Evolutionary conservation across 2,329 filamentous ascomycete species (phyloP).

Genomic region (Colletotrichum navitas): DNA sequence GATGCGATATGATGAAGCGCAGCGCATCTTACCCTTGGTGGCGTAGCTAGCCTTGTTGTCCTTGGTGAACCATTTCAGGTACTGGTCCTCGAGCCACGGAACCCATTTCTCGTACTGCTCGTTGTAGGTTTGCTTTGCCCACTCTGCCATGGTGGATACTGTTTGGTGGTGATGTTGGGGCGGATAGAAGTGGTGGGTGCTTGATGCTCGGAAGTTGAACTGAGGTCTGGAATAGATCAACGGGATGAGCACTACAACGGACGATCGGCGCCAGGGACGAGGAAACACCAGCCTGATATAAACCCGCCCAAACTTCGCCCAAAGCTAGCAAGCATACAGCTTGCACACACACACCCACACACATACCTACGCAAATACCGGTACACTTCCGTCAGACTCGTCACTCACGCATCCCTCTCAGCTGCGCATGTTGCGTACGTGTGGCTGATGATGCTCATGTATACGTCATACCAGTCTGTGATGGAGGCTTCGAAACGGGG

Average conservation of each 20-base stretch:
- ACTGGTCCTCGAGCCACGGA: conserved; percentile 81
- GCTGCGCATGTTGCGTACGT: conserved; percentile 23
- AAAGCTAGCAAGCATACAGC: not conserved
- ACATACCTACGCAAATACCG: not conserved
- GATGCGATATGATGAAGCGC: not conserved
- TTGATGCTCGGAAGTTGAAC: not conserved
- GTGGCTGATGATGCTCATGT: conserved; percentile 38
- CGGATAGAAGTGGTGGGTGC: not conserved
- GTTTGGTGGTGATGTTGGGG: not conserved
- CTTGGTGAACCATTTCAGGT: conserved; percentile 79
- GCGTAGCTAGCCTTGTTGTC: conserved; percentile 82
- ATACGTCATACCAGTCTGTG: conserved; percentile 41
- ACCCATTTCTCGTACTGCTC: conserved; percentile 81
- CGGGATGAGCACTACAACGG: conserved; percentile 27
- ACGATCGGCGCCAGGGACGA: not conserved
- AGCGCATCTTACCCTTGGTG: conserved; percentile 69
- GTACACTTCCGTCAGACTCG: conserved; percentile 30
- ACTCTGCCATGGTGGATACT: conserved; percentile 59
- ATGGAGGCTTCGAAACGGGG: conserved; percentile 36
- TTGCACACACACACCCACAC: not conserved
- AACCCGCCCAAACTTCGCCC: not conserved
- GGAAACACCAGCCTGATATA: conserved; percentile 32
- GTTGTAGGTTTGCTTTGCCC: conserved; percentile 75
- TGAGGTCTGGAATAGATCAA: conserved; percentile 25
- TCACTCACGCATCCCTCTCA: conserved; percentile 34